These are phyloP conservation scores for Mycena indigotica DNA, from an alignment of 768 basidiomycete genomes.

Conservation along the genomic window DNA sequence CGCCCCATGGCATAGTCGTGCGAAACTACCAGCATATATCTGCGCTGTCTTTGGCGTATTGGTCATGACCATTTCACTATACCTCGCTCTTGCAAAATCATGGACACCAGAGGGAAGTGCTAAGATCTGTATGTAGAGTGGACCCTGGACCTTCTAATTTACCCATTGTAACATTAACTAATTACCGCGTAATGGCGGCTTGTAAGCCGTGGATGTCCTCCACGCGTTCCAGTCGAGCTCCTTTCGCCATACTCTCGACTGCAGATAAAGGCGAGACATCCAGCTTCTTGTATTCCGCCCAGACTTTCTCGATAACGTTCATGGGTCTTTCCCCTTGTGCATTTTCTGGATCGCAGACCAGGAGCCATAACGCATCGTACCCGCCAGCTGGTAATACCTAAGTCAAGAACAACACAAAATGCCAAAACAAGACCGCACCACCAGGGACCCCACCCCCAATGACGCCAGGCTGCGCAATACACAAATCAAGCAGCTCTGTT, in stretches of 20 bases:
- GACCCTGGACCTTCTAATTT: slow-evolving; percentile 24
- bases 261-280: slow-evolving; percentile 73
- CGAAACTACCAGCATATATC: slow-evolving; percentile 72
- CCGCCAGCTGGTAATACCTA: slow-evolving; percentile 76
- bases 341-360: slow-evolving; percentile 68
- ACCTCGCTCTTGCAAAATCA: slow-evolving; percentile 74
- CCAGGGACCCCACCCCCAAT: slow-evolving; percentile 96
- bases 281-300: slow-evolving; percentile 63
- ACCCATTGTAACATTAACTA: slow-evolving; percentile 11
- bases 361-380: slow-evolving; percentile 94
- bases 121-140: slow-evolving; percentile 65
- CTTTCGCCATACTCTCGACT: slow-evolving; percentile 67
- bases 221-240: slow-evolving; percentile 64
- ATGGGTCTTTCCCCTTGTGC: slow-evolving; percentile 60
- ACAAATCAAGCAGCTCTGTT: slow-evolving; percentile 78
- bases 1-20: slow-evolving; percentile 65
- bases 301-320: slow-evolving; percentile 65
- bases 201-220: slow-evolving; percentile 58
- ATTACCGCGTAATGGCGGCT: slow-evolving; percentile 33
- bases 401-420: neutral
- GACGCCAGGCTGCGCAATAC: slow-evolving; percentile 77
- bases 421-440: slow-evolving; percentile 54
- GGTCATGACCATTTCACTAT: slow-evolving; percentile 78
- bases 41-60: slow-evolving; percentile 76
- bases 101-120: slow-evolving; percentile 74